Base-by-base conservation (phyloP, 2,329 filamentous ascomycete species). In the Podosphaera fusca region DNA sequence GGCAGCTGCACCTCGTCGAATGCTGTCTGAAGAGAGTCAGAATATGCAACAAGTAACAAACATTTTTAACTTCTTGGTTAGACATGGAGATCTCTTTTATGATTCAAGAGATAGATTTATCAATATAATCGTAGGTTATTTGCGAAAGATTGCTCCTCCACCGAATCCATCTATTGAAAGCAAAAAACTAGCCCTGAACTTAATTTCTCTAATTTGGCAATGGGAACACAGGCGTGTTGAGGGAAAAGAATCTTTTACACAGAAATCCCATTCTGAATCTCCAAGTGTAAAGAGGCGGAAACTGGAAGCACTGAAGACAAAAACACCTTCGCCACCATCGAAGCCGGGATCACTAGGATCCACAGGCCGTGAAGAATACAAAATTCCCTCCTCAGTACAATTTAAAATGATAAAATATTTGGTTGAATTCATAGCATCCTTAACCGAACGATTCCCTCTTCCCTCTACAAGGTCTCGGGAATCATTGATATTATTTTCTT, bases 1-100 rank as follows among this genome's bases (percentile, higher is more conserved):
- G 92, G 87, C 89, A 6, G 82, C 87, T 61, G 86, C 89, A 61
- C 89, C 92, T 35, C 81, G 90, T 47, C 87, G 89, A 56, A 94
- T 98, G 34, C 72, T 98, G 30, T 83, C 87, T 2, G 94, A 98
- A 67, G 92, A 98, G 69, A 89, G 87, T 33, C 87, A 92, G 60
- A 98, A 98, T 64, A 77, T 90, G 52, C 89, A 94, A 69, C 92
- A 96, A 70, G 84, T 96, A 72, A 95, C 88, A 56, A 92, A 85
- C 71, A 96, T 98, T 64, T 96, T 95, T 73, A 85, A 95, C 65
- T 98, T 98, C 70, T 75, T 98, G 38, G 90, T 95, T 40, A 81
- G 86, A 58, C 90, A 98, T 67, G 85, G 89, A 0, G 84, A 92
- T 64, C 73, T 98, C 3, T 98, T 98, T 71, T 98, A 94, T 63